A percentile compares a stretch with the other conserved stretches of the same genome.
Conservation (phyloP, 1,284 basidiomycete genomes). For the Filobasidium uniguttulatum region DNA sequence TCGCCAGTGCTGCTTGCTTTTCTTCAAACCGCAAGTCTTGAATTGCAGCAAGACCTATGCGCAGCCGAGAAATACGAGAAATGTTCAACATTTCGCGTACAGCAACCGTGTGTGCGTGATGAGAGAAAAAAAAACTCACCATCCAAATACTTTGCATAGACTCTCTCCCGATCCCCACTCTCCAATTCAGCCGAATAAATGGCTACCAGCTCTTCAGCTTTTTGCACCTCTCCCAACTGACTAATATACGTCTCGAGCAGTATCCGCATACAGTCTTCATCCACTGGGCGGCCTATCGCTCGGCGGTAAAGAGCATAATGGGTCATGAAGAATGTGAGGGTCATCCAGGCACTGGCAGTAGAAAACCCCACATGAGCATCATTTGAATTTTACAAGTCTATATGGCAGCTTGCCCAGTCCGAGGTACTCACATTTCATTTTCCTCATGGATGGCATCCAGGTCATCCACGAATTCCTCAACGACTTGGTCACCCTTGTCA, state of each 20-base stretch:
- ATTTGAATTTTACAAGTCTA: too few species aligned
- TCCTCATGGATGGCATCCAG: conserved; percentile 4
- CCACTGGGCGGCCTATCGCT: conserved; percentile 59
- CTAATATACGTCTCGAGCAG: conserved; percentile 82
- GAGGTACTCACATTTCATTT: conserved; percentile 7
- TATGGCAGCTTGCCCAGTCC: background rate
- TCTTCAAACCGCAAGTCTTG: conserved; percentile 53
- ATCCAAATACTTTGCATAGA: conserved; percentile 81
- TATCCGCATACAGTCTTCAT: conserved; percentile 58
- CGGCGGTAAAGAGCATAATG: conserved; percentile 86
- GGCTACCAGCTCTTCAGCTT: conserved; percentile 73
- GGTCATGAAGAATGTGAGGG: conserved; percentile 70
- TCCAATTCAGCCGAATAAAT: conserved; percentile 85
- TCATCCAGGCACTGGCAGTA: conserved; percentile 23
- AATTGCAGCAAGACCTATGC: conserved; percentile 46
- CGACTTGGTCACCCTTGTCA: conserved; percentile 31
- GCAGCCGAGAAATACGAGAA: too few species aligned
- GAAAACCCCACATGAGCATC: background rate
- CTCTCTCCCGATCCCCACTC: conserved; percentile 71
- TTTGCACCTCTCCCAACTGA: conserved; percentile 63
- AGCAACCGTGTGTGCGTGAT: background rate
- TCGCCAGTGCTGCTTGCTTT: conserved; percentile 56
- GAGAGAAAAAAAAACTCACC: conserved; percentile 26
- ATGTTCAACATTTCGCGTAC: background rate
- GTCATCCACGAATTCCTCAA: conserved; percentile 6